A percentile compares a stretch with the other conserved stretches of the same genome.
Evolutionary conservation across 371 early-diverging fungal species (phyloP).

Genomic region (Rhizopus arrhizus): DNA sequence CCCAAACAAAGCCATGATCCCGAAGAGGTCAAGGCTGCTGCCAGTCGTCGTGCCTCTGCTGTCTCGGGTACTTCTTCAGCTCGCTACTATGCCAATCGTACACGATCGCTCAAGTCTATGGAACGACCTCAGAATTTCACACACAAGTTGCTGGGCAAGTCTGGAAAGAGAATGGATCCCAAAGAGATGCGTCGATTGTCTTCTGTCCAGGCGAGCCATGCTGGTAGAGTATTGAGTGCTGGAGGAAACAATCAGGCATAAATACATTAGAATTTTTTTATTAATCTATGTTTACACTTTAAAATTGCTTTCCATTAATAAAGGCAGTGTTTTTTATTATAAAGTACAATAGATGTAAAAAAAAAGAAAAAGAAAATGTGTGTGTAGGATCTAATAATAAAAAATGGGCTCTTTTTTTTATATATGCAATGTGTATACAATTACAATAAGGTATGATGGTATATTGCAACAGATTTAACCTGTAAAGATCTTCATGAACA

Average conservation of each 20-base stretch:
- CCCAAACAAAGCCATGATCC: constrained; percentile 25
- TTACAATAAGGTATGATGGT: background rate
- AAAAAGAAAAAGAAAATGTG: too few relatives aligned
- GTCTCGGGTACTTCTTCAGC: constrained; percentile 33
- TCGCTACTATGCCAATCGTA: constrained; percentile 41
- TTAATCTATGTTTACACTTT: background rate
- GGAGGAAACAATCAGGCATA: background rate
- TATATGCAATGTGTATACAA: background rate
- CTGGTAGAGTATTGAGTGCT: constrained; percentile 2
- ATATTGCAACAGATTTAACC: constrained; percentile 23
- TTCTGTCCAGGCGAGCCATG: constrained; percentile 33
- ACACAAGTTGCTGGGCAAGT: constrained; percentile 26
- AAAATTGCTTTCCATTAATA: too few relatives aligned
- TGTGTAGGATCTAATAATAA: background rate
- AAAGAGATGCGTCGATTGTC: constrained; percentile 52
- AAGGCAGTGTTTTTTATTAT: too few relatives aligned
- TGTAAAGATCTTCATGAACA: constrained; percentile 60
- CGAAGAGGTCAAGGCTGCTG: constrained; percentile 14
- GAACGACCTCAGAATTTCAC: constrained; percentile 37
- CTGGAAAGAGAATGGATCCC: constrained; percentile 31
- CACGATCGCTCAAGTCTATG: constrained; percentile 27
- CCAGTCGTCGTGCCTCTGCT: constrained; percentile 33
- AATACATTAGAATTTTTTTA: constrained; percentile 1
- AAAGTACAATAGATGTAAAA: too few relatives aligned
- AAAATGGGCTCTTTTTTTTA: background rate